Conservation (phyloP, 2,329 filamentous ascomycete species). For the Hypomyces perniciosus region DNA sequence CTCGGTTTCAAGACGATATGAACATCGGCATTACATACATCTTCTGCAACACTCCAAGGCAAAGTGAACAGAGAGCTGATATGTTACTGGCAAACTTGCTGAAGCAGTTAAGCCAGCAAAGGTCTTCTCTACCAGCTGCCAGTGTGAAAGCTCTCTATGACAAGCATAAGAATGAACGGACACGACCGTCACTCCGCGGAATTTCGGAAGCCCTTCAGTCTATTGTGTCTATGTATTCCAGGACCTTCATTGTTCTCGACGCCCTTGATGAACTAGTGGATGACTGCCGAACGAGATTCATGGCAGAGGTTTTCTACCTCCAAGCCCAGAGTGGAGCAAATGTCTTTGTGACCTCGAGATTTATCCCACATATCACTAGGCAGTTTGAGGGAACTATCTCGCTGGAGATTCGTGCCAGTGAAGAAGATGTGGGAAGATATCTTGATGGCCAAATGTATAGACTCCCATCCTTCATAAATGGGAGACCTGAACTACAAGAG, state of each 20-base stretch:
- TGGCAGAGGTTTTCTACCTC: slow-evolving; percentile 5
- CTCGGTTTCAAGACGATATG: neutral
- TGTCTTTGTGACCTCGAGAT: slow-evolving; percentile 2
- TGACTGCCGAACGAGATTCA: neutral
- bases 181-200: slow-evolving; percentile 4
- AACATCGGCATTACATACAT: neutral
- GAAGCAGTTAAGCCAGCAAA: neutral
- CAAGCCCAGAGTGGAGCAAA: neutral
- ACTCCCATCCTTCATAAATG: slow-evolving; percentile 1
- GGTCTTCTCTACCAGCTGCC: neutral
- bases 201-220: slow-evolving; percentile 4
- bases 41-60: neutral
- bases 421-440: slow-evolving; percentile 11
- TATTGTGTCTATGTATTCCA: neutral
- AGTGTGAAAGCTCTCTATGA: neutral
- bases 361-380: neutral
- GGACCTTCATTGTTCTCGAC: slow-evolving; percentile 6
- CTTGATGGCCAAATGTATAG: neutral
- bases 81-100: neutral
- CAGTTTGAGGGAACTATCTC: neutral
- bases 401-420: slow-evolving; percentile 10
- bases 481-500: slow-evolving; percentile 1
- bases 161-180: neutral
- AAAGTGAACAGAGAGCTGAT: neutral
- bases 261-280: neutral